These are phyloP conservation scores for Spiraea crenata DNA, from an alignment of 331 rosid genomes.

Conservation along the genomic window DNA sequence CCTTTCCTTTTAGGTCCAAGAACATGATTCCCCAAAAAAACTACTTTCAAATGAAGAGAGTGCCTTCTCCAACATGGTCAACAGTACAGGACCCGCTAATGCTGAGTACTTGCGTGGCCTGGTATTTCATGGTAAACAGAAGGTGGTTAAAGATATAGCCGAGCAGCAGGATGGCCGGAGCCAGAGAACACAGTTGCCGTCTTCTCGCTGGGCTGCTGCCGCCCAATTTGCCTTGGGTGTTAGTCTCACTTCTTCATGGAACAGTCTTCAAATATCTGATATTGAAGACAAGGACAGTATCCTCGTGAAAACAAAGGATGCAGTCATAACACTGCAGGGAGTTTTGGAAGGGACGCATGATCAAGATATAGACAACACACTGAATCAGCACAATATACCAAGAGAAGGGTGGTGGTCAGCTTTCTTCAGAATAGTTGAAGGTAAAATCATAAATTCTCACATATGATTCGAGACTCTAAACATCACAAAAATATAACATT, in stretches of 20 bases:
- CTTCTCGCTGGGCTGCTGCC: constrained; percentile 57
- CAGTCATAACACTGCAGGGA: constrained; percentile 60
- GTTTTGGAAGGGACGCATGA: constrained; percentile 81
- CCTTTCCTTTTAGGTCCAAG: constrained; percentile 51
- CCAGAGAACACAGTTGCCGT: constrained; percentile 36
- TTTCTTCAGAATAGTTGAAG: constrained; percentile 69
- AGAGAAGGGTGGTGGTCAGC: constrained; percentile 77
- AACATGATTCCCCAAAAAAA: constrained; percentile 57
- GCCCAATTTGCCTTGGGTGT: constrained; percentile 69
- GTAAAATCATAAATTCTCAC: constrained; percentile 30
- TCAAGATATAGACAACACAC: constrained; percentile 45
- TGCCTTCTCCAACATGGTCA: constrained; percentile 81
- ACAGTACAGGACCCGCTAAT: constrained; percentile 82
- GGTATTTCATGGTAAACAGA: constrained; percentile 38
- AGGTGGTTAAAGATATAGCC: constrained; percentile 21
- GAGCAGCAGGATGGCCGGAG: constrained; percentile 22
- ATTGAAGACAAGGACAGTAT: constrained; percentile 37
- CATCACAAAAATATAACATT: no score
- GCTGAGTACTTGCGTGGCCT: constrained; percentile 67
- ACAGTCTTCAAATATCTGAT: constrained; percentile 45
- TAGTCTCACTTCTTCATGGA: constrained; percentile 51
- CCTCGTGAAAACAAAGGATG: constrained; percentile 53
- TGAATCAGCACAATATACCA: constrained; percentile 44
- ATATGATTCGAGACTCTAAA: no score
- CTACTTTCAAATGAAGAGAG: constrained; percentile 60